phyloP scores from a whole-genome alignment of 345 rosid genomes.

The Passiflora organensis region DNA sequence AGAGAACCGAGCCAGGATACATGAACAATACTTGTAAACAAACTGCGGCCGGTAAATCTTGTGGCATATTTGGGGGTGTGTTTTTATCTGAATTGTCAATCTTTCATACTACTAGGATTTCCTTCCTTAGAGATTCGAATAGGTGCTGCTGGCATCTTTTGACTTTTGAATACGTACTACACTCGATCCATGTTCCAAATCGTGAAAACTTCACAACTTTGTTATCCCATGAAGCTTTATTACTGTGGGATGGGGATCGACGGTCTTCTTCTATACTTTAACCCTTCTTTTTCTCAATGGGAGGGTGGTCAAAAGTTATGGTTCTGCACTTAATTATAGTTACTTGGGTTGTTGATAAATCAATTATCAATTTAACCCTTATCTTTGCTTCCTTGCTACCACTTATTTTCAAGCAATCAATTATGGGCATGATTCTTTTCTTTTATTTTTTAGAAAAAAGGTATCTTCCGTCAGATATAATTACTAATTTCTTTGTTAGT shows the following conservation, averaged over 20 bases:
- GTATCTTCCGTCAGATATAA: no score
- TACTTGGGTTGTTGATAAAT: no score
- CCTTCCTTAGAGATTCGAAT: slow-evolving; percentile 15
- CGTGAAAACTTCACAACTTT: slow-evolving; percentile 13
- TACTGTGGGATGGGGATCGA: slow-evolving; percentile 1
- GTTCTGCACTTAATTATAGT: slow-evolving; percentile 19
- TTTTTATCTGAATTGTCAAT: neutral
- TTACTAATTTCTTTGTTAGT: no score
- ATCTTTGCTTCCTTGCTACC: no score
- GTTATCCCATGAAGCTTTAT: neutral
- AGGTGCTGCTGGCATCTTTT: slow-evolving; percentile 30
- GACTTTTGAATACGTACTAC: slow-evolving; percentile 5
- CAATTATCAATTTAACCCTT: no score
- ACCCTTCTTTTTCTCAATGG: slow-evolving; percentile 3
- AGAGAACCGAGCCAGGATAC: slow-evolving; percentile 92
- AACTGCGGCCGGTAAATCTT: slow-evolving; percentile 12
- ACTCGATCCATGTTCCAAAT: slow-evolving; percentile 2
- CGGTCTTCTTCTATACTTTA: slow-evolving; percentile 5
- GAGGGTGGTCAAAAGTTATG: slow-evolving; percentile 21
- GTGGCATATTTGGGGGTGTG: slow-evolving; percentile 16
- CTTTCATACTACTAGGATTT: slow-evolving; percentile 9
- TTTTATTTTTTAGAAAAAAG: no score
- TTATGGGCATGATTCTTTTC: no score
- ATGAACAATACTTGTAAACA: slow-evolving; percentile 73
- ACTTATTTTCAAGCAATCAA: no score